Conservation (phyloP, 768 basidiomycete genomes). For the Pleurotus cornucopiae region DNA sequence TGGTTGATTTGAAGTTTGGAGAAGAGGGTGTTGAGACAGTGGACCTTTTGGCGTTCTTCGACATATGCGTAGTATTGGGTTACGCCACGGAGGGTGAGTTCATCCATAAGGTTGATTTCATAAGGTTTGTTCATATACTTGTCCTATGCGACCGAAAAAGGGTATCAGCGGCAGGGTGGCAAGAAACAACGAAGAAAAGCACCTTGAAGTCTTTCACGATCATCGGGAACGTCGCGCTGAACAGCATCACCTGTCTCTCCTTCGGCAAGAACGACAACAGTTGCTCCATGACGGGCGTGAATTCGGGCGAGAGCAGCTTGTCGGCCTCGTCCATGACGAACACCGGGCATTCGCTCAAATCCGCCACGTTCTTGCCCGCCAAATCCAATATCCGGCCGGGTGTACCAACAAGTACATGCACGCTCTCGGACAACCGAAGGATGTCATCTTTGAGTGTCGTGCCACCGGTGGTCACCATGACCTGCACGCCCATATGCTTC, state of each 20-base stretch:
- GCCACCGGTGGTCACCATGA: constrained; percentile 99
- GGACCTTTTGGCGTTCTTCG: constrained; percentile 98
- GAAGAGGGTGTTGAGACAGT: constrained; percentile 85
- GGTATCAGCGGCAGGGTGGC: constrained; percentile 8
- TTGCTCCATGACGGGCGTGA: constrained; percentile 98
- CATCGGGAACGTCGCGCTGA: constrained; percentile 98
- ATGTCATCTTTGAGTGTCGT: constrained; percentile 99
- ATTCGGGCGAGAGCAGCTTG: constrained; percentile 95
- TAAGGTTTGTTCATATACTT: constrained; percentile 95
- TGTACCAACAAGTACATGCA: constrained; percentile 96
- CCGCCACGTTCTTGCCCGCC: constrained; percentile 88
- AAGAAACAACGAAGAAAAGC: constrained; percentile 9
- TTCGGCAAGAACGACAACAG: constrained; percentile 79
- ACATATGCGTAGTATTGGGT: constrained; percentile 99
- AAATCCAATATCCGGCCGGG: constrained; percentile 95
- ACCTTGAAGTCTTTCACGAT: constrained; percentile 99
- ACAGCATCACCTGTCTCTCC: constrained; percentile 95
- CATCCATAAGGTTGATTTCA: constrained; percentile 99
- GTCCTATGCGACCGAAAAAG: constrained; percentile 46
- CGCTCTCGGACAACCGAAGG: constrained; percentile 80
- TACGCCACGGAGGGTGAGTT: constrained; percentile 96
- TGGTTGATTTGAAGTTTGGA: constrained; percentile 98
- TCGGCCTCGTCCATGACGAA: constrained; percentile 99
- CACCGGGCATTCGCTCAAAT: constrained; percentile 89
- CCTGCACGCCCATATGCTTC: constrained; percentile 92